phyloP scores from a whole-genome alignment of 306 rosid species.

The Quercus alba region DNA sequence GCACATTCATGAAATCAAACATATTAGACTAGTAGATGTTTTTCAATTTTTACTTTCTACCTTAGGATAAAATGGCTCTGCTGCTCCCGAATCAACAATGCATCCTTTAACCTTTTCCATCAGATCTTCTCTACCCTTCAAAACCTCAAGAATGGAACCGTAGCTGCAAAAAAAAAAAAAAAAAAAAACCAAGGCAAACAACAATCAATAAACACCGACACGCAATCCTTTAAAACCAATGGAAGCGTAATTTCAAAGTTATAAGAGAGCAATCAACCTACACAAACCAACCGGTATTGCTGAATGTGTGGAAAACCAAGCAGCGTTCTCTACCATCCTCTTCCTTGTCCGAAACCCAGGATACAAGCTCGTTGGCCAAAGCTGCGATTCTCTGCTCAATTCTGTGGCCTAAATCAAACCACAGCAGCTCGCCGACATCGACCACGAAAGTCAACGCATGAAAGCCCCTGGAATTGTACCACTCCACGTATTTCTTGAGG shows the following conservation, averaged over 20 bases:
- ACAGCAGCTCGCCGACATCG: slow-evolving; percentile 49
- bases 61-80: slow-evolving; percentile 78
- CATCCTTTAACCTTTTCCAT: slow-evolving; percentile 72
- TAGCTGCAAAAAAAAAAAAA: slow-evolving; percentile 45
- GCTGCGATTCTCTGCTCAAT: slow-evolving; percentile 46
- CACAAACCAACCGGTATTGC: slow-evolving; percentile 97
- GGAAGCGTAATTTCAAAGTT: not conserved
- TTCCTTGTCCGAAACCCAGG: slow-evolving; percentile 54
- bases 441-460: slow-evolving; percentile 69
- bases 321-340: slow-evolving; percentile 57
- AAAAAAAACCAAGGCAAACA: not conserved
- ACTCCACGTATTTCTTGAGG: slow-evolving; percentile 72
- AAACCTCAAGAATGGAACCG: slow-evolving; percentile 58
- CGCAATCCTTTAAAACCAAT: too few species aligned
- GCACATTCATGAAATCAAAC: not conserved
- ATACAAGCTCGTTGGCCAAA: slow-evolving; percentile 47
- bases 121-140: slow-evolving; percentile 45
- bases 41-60: slow-evolving; percentile 16
- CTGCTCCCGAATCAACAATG: slow-evolving; percentile 90
- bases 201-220: not conserved
- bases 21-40: not conserved
- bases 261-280: slow-evolving; percentile 28
- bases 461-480: slow-evolving; percentile 76
- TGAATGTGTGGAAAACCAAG: slow-evolving; percentile 78
- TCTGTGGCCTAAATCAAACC: slow-evolving; percentile 51